Evolutionary conservation across 2,329 filamentous ascomycete genomes (phyloP).

Genomic region (Dryadomyces quercivorus): DNA sequence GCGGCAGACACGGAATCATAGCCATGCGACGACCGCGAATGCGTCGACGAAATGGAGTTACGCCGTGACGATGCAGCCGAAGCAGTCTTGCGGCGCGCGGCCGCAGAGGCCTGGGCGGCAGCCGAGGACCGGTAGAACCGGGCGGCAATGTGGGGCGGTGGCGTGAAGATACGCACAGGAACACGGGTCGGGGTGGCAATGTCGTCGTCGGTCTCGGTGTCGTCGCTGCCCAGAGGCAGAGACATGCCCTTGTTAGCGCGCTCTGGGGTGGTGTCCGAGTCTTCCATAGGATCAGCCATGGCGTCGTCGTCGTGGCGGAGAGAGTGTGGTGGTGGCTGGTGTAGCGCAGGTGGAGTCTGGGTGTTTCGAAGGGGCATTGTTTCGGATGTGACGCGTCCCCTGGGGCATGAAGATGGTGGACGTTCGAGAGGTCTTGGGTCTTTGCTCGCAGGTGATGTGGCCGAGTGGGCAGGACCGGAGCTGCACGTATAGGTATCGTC

Average conservation of each 20-base stretch:
- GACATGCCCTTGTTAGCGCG: background rate
- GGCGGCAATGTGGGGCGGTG: constrained; percentile 65
- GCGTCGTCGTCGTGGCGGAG: background rate
- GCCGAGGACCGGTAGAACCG: constrained; percentile 57
- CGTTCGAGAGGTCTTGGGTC: background rate
- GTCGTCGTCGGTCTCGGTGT: constrained; percentile 8
- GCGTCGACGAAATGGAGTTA: constrained; percentile 66
- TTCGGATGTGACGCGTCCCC: background rate
- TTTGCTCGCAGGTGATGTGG: background rate
- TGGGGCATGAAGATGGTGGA: background rate
- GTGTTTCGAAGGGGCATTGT: constrained; percentile 5
- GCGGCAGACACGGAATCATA: constrained; percentile 27
- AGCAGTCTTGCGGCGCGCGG: constrained; percentile 46
- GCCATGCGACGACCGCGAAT: constrained; percentile 56
- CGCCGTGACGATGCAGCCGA: constrained; percentile 69
- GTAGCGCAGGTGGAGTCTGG: background rate
- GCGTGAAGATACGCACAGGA: constrained; percentile 35
- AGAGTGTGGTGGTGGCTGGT: background rate
- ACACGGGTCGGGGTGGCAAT: background rate
- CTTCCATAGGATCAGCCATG: constrained; percentile 3
- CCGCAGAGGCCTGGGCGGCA: constrained; percentile 27
- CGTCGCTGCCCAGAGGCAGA: constrained; percentile 3
- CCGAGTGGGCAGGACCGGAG: background rate
- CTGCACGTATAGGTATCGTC: background rate
- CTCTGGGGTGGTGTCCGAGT: background rate